Evolutionary conservation across 345 rosid genomes (phyloP).

Genomic region (Lumnitzera littorea): DNA sequence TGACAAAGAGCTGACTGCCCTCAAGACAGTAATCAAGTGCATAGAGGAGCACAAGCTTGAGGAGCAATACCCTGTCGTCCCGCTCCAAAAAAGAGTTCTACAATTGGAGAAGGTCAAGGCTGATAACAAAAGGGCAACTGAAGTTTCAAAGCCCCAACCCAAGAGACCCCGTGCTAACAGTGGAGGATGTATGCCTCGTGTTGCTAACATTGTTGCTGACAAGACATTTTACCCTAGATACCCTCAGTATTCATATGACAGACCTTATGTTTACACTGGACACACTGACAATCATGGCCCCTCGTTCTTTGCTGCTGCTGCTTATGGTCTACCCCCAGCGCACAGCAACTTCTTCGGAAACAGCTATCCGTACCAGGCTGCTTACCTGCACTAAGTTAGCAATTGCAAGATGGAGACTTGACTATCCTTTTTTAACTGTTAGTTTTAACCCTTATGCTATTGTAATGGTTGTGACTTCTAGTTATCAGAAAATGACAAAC

Average conservation of each 20-base stretch:
- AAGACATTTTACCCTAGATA: conserved; percentile 57
- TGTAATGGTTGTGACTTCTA: conserved; percentile 59
- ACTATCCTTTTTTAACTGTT: conserved; percentile 55
- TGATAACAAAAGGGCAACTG: conserved; percentile 46
- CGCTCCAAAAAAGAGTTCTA: conserved; percentile 45
- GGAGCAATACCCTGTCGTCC: conserved; percentile 44
- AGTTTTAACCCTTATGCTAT: conserved; percentile 44
- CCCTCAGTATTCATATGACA: conserved; percentile 66
- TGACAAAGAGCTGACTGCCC: conserved; percentile 45
- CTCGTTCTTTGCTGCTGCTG: conserved; percentile 32
- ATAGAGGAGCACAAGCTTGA: conserved; percentile 46
- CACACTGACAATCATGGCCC: conserved; percentile 48
- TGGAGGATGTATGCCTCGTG: conserved; percentile 52
- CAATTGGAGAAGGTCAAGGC: conserved; percentile 42
- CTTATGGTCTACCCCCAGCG: conserved; percentile 44
- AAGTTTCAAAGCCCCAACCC: conserved; percentile 70
- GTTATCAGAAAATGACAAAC: conserved; percentile 22
- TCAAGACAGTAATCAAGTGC: conserved; percentile 40
- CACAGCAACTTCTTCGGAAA: conserved; percentile 78
- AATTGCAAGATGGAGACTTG: conserved; percentile 38
- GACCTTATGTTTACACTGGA: conserved; percentile 49
- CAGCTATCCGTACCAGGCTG: conserved; percentile 75
- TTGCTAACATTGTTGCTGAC: conserved; percentile 31
- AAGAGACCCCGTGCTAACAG: conserved; percentile 75
- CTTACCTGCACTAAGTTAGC: conserved; percentile 58